Conservation (phyloP, 495 filamentous ascomycete species). For the Penicillium lividum region DNA sequence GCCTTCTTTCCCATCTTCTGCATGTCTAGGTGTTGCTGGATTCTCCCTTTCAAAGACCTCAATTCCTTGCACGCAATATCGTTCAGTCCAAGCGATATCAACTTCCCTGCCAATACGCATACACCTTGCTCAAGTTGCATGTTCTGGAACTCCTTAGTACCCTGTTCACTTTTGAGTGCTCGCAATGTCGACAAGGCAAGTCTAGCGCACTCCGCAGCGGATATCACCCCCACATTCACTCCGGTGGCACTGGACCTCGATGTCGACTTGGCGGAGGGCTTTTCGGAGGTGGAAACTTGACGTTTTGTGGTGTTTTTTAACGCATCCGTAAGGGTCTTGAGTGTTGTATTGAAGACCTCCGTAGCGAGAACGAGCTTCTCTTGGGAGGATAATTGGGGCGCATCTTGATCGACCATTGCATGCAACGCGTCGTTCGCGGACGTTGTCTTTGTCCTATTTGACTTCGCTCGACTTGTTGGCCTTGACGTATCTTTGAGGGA, state of each 20-base stretch:
- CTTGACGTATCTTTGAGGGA: slow-evolving; percentile 21
- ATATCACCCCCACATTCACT: slow-evolving; percentile 33
- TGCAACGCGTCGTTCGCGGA: slow-evolving; percentile 28
- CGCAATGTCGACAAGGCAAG: slow-evolving; percentile 71
- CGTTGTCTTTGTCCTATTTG: slow-evolving; percentile 38
- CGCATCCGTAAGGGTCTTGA: slow-evolving; percentile 74
- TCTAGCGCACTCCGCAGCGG: slow-evolving; percentile 72
- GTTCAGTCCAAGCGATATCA: slow-evolving; percentile 71
- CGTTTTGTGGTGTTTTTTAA: slow-evolving; percentile 49
- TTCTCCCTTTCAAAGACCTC: slow-evolving; percentile 61
- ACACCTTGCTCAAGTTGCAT: slow-evolving; percentile 84
- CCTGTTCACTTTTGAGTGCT: slow-evolving; percentile 52
- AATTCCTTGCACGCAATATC: slow-evolving; percentile 79
- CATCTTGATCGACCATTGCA: slow-evolving; percentile 36
- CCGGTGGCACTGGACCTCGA: slow-evolving; percentile 24
- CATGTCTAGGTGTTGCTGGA: slow-evolving; percentile 47
- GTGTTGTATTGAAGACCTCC: slow-evolving; percentile 73
- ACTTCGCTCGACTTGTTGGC: slow-evolving; percentile 34
- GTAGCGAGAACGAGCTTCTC: slow-evolving; percentile 75
- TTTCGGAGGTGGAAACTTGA: slow-evolving; percentile 28
- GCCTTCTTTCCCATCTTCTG: slow-evolving; percentile 25
- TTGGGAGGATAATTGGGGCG: slow-evolving; percentile 49
- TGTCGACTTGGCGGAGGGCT: slow-evolving; percentile 51
- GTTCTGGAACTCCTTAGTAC: slow-evolving; percentile 55
- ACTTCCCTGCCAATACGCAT: slow-evolving; percentile 70